These are phyloP conservation scores for Aspergillus intermedius DNA, from an alignment of 2,329 filamentous ascomycete species.

Conservation along the genomic window DNA sequence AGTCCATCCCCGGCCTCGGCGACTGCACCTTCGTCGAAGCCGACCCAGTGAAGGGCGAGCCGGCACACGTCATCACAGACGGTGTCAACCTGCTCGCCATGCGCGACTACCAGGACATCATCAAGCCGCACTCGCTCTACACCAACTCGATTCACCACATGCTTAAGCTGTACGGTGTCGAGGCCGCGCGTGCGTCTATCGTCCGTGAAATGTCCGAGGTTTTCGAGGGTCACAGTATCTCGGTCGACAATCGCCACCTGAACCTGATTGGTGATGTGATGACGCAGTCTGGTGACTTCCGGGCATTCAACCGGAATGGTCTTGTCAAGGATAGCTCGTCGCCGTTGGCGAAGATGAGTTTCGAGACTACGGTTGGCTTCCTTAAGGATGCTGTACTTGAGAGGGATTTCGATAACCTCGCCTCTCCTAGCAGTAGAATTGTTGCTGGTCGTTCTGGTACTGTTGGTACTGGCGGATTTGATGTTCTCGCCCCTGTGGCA, in stretches of 20 bases:
- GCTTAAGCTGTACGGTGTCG: conserved; percentile 80
- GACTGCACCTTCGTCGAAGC: conserved; percentile 63
- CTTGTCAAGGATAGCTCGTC: conserved; percentile 71
- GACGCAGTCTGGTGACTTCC: conserved; percentile 87
- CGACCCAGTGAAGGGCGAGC: conserved; percentile 45
- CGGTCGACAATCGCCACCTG: conserved; percentile 83
- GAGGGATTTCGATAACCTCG: conserved; percentile 82
- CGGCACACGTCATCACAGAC: conserved; percentile 61
- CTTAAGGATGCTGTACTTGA: conserved; percentile 87
- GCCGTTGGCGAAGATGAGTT: conserved; percentile 98
- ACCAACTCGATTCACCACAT: conserved; percentile 92
- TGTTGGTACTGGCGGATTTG: conserved; percentile 86
- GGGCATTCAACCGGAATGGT: conserved; percentile 86
- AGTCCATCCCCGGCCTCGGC: conserved; percentile 73
- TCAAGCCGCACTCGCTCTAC: conserved; percentile 77
- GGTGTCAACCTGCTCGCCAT: conserved; percentile 88
- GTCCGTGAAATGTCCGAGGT: conserved; percentile 78
- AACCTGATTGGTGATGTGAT: conserved; percentile 96
- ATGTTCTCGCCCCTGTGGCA: conserved; percentile 60
- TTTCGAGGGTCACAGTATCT: conserved; percentile 86
- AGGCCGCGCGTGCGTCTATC: conserved; percentile 82
- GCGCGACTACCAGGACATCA: conserved; percentile 77
- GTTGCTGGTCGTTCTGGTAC: conserved; percentile 77
- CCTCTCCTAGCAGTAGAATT: conserved; percentile 77
- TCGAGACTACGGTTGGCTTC: conserved; percentile 93